Conservation (phyloP, 2,329 filamentous ascomycete species). For the Aspergillus pseudoviridinutans region DNA sequence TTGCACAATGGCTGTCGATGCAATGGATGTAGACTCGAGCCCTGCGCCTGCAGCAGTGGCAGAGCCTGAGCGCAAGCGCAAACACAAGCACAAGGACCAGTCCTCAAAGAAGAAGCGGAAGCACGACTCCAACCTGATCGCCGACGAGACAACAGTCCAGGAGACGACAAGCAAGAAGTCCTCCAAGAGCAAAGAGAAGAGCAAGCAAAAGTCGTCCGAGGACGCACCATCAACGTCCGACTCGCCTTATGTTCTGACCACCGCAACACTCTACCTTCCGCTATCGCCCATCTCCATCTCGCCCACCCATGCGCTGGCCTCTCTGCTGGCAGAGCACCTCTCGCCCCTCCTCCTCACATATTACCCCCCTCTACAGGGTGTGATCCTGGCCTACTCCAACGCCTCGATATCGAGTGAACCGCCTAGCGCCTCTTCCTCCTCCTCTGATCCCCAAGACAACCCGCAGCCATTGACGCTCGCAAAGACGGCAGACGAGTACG, state of each 20-base stretch:
- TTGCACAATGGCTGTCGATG: conserved; percentile 34
- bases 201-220: conserved; percentile 30
- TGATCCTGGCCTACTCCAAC: conserved; percentile 53
- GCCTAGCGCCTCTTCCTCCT: conserved; percentile 35
- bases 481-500: conserved; percentile 69
- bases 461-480: conserved; percentile 40
- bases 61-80: conserved; percentile 35
- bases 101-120: conserved; percentile 38
- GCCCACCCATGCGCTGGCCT: conserved; percentile 51
- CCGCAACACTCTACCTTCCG: conserved; percentile 67
- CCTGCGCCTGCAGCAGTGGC: conserved; percentile 15
- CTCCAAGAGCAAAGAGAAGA: conserved; percentile 34
- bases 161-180: conserved; percentile 29
- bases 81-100: conserved; percentile 45
- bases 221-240: conserved; percentile 32
- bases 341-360: conserved; percentile 62
- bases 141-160: conserved; percentile 19
- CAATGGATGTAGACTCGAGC: conserved; percentile 37
- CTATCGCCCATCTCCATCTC: conserved; percentile 55
- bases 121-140: conserved; percentile 25
- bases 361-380: conserved; percentile 55
- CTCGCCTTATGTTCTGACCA: conserved; percentile 75
- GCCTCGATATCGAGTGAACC: conserved; percentile 39
- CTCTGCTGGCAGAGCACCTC: conserved; percentile 58
- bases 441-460: conserved; percentile 26